Percentiles rank a stretch among this genome's conserved stretches.
phyloP scores from a whole-genome alignment of 2,329 filamentous ascomycete species.

The Penicillium expansum region DNA sequence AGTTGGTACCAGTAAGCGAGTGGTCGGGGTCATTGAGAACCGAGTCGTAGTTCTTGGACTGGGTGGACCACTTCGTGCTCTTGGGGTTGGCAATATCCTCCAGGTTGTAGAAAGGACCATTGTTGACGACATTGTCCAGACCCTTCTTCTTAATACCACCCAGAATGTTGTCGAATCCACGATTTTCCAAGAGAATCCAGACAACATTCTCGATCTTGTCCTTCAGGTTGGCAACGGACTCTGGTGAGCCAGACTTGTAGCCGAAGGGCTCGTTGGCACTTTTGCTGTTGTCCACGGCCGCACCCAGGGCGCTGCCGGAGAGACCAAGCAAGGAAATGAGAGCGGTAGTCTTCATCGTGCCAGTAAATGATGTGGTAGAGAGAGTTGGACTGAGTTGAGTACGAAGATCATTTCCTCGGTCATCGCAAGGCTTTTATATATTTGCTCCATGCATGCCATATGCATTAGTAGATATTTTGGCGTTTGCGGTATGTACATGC shows the following conservation, averaged over 20 bases:
- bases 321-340: slow-evolving; percentile 20
- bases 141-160: slow-evolving; percentile 38
- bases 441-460: not conserved
- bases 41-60: slow-evolving; percentile 39
- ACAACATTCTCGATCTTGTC: slow-evolving; percentile 37
- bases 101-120: slow-evolving; percentile 41
- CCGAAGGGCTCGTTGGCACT: slow-evolving; percentile 13
- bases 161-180: slow-evolving; percentile 36
- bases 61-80: slow-evolving; percentile 28
- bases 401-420: slow-evolving; percentile 14
- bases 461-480: not conserved
- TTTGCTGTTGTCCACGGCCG: slow-evolving; percentile 10
- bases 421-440: slow-evolving; percentile 13
- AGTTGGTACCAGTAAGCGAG: slow-evolving; percentile 40
- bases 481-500: not conserved
- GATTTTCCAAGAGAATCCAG: slow-evolving; percentile 41
- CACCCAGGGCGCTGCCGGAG: slow-evolving; percentile 17
- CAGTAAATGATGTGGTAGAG: not conserved
- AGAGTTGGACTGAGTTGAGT: slow-evolving; percentile 1
- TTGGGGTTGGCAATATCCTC: slow-evolving; percentile 28
- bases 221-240: slow-evolving; percentile 34
- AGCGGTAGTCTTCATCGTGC: slow-evolving; percentile 22
- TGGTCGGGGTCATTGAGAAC: slow-evolving; percentile 42
- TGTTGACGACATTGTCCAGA: slow-evolving; percentile 42
- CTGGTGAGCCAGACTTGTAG: slow-evolving; percentile 30